These are phyloP conservation scores for Pythium plurisporium DNA, from an alignment of 352 stramenopile species.

Conservation along the genomic window DNA sequence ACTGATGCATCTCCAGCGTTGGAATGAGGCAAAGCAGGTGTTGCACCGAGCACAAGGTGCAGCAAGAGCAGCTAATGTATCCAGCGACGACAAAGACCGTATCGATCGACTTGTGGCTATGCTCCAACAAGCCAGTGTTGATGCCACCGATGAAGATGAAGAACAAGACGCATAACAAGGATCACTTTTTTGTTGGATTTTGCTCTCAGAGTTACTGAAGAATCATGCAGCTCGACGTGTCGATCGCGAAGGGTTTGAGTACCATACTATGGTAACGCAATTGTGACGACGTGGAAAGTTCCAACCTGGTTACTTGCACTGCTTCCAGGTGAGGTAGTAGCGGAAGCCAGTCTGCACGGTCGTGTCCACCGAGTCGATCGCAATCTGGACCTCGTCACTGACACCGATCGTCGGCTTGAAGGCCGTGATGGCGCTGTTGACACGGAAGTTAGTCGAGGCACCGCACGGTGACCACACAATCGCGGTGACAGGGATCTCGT, in stretches of 20 bases:
- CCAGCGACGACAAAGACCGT: constrained; percentile 8
- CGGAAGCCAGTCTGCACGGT: constrained; percentile 42
- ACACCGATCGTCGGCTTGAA: constrained; percentile 23
- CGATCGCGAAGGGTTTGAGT: background rate
- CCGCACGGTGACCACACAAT: constrained; percentile 51
- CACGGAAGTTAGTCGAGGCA: constrained; percentile 43
- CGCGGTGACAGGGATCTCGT: constrained; percentile 38
- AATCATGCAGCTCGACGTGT: background rate
- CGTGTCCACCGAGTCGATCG: constrained; percentile 48
- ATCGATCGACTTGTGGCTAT: constrained; percentile 11
- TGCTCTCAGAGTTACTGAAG: no score
- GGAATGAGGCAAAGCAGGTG: constrained; percentile 21
- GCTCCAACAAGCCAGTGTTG: background rate
- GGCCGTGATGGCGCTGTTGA: constrained; percentile 45
- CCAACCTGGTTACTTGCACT: constrained; percentile 15
- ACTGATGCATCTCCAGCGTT: constrained; percentile 27
- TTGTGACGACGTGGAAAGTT: no score
- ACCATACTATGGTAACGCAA: no score
- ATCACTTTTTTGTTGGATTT: background rate
- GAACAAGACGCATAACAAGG: background rate
- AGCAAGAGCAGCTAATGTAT: background rate
- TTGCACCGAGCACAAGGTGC: constrained; percentile 9
- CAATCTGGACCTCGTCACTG: constrained; percentile 39
- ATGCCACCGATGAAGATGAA: background rate
- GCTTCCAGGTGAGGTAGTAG: constrained; percentile 39